Evolutionary conservation across 345 rosid genomes (phyloP), one percentile per base, ranked within the genome.

Genomic region (Camelina sativa): DNA sequence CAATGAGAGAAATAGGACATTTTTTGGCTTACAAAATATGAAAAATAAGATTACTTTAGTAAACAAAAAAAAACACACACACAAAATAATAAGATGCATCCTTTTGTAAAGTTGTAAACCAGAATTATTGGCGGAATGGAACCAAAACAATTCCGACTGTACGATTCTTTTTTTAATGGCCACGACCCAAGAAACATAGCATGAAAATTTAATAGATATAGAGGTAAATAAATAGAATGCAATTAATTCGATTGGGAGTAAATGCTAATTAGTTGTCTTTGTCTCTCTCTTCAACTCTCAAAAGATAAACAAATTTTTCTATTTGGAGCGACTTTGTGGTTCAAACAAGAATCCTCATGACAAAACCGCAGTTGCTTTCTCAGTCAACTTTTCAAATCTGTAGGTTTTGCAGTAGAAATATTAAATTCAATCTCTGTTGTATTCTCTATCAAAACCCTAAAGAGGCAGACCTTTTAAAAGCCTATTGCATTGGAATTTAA

Each of bases 281-380:
- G 37, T 71, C 19, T 16, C 56, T 78, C 62, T 79, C 67, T 66
- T 48, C 47, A 43, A 28, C 69, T 67, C 55, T 82, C 80, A 46
- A 34, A 67, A 74, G 37, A 53, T 64, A 52, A 78, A 53, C 30
- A 60, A 71, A 32, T 2, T 67, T 78, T 72, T 53, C 69, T 69
- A 44, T 72, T 60, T 50, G 69, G 52, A 66, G 73, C 9, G 55
- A 72, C 58, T 37, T 50, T 46, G 56, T 46, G 25, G 41, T 72
- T 78, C 50, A 72, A 72, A 78, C 62, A 72, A 66, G 81, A 77
- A 80, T 84, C 83, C 86, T 77, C 83, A 75, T 75, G 81, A 80
- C 75, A 82, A 82, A 80, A 75, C 83, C 71, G 76, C 79, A 51
- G 79, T 52, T 78, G 62, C 77, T 71, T 76, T 73, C 47, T 67